Evolutionary conservation across 768 basidiomycete species (phyloP).

Genomic region (Gyrodon lividus): DNA sequence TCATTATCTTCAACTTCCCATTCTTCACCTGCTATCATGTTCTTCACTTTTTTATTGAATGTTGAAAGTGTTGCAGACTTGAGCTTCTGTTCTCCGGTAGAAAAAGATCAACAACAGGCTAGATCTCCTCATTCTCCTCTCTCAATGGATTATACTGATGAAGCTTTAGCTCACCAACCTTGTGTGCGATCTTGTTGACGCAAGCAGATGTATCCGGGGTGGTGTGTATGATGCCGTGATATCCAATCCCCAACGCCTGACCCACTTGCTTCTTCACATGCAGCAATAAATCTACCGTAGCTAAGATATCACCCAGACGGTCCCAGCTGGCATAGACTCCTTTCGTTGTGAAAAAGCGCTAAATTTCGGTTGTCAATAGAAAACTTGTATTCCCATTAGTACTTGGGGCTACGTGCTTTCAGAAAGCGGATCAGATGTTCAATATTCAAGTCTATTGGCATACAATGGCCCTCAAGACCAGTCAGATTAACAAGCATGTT

Average conservation of each 20-base stretch:
- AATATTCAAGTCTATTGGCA: conserved; percentile 36
- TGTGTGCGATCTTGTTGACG: conserved; percentile 4
- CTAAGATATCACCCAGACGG: conserved; percentile 29
- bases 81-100: conserved; percentile 17
- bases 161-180: conserved; percentile 1
- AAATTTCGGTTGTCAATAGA: too few relatives aligned
- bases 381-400: too few relatives aligned
- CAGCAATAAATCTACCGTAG: conserved; percentile 25
- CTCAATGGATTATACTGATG: conserved; percentile 7
- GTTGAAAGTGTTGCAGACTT: conserved; percentile 23
- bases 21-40: conserved; percentile 5
- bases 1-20: conserved; percentile 22
- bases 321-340: conserved; percentile 34
- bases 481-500: conserved; percentile 34
- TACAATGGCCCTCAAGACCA: conserved; percentile 31
- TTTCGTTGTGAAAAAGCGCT: conserved; percentile 29
- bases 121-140: conserved; percentile 1
- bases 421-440: conserved; percentile 35
- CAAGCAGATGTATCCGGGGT: conserved; percentile 16
- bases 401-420: conserved; percentile 19
- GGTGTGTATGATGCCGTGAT: conserved; percentile 27
- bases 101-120: conserved; percentile 15
- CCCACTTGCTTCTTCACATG: conserved; percentile 28
- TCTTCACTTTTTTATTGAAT: conserved; percentile 34
- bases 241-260: conserved; percentile 17